phyloP scores from a whole-genome alignment of 2,329 filamentous ascomycete genomes.

The Sarocladiaceae sp. region DNA sequence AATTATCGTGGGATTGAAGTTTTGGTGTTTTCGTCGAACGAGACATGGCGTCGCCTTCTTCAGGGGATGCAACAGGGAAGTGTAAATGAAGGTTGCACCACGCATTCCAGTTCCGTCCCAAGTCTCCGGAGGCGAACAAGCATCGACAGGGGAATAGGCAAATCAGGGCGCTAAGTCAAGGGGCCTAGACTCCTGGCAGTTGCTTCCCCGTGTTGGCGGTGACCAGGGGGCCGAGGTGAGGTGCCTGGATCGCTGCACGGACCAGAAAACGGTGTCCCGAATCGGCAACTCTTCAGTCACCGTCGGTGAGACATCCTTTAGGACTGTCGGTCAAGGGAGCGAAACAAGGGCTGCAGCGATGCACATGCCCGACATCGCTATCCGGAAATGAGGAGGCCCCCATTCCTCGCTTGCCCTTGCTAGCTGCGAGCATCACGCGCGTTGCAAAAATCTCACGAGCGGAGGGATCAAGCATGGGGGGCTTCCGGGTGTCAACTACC shows the following conservation, averaged over 20 bases:
- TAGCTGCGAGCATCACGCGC: conserved; percentile 10
- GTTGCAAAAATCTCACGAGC: conserved; percentile 1
- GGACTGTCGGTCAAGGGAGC: conserved; percentile 7
- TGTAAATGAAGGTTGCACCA: not conserved
- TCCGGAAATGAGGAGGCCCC: conserved; percentile 6
- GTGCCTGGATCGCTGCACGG: not conserved
- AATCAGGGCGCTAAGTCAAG: not conserved
- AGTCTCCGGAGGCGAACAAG: conserved; percentile 2
- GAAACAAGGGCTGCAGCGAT: conserved; percentile 6
- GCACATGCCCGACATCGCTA: conserved; percentile 2
- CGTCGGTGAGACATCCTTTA: conserved; percentile 8
- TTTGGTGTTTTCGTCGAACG: not conserved
- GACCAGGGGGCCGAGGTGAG: not conserved
- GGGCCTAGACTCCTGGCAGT: not conserved
- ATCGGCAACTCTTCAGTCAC: conserved; percentile 1
- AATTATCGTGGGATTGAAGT: not conserved
- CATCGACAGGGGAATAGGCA: conserved; percentile 3
- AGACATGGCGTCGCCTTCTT: not conserved
- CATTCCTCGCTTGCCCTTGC: conserved; percentile 6
- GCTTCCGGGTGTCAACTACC: not conserved
- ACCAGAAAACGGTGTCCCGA: conserved; percentile 9
- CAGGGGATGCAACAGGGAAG: conserved; percentile 1
- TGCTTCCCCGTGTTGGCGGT: not conserved
- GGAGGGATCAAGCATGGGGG: not conserved
- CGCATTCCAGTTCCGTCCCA: conserved; percentile 8